Conservation (phyloP, 169 alveolate genomes). For the Besnoitia besnoiti region DNA sequence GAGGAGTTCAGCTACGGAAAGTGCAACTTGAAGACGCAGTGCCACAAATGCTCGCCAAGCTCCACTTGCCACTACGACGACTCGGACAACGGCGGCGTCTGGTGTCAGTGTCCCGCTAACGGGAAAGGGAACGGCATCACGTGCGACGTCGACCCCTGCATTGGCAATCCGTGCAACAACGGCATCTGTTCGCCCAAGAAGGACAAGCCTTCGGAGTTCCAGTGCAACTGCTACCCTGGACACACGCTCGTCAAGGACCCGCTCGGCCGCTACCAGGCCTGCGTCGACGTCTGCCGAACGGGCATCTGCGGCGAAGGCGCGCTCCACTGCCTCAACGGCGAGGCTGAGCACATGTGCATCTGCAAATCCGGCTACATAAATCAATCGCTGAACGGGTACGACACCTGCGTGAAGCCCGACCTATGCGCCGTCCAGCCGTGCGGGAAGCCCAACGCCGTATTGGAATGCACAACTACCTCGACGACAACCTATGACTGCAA, state of each 20-base stretch:
- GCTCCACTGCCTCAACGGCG: background rate
- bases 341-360: background rate
- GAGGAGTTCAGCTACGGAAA: background rate
- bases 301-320: constrained; percentile 35
- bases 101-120: background rate
- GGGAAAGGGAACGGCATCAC: constrained; percentile 13
- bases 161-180: constrained; percentile 16
- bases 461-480: background rate
- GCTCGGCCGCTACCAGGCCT: background rate
- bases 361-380: background rate
- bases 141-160: constrained; percentile 39
- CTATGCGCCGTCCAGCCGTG: constrained; percentile 22
- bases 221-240: constrained; percentile 14
- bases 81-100: constrained; percentile 22
- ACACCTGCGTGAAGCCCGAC: background rate
- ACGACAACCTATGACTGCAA: background rate
- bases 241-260: background rate
- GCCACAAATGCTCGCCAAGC: background rate
- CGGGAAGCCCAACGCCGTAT: background rate
- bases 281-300: background rate
- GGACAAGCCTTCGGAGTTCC: background rate
- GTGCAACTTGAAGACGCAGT: background rate
- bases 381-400: background rate
- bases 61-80: background rate
- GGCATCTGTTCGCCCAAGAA: background rate